phyloP scores from a whole-genome alignment of 139 green algal species.

The Zygnema circumcarinatum region DNA sequence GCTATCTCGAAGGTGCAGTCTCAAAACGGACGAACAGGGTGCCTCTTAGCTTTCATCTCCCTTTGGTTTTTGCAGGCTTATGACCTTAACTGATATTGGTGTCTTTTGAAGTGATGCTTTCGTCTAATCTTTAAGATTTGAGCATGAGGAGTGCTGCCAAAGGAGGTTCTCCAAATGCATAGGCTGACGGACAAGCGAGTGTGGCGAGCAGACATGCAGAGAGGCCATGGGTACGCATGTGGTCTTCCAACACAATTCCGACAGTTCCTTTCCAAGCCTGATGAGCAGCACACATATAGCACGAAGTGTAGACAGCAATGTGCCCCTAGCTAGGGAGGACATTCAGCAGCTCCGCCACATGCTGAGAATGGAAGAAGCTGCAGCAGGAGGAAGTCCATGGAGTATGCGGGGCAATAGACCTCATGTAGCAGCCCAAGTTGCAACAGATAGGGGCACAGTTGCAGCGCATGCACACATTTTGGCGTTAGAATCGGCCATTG shows the following conservation, averaged over 20 bases:
- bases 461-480: slow-evolving; percentile 11
- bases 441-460: not conserved
- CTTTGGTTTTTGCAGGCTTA: too few relatives aligned
- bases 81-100: too few relatives aligned
- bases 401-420: not conserved
- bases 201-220: not conserved
- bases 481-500: not conserved
- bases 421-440: too few relatives aligned
- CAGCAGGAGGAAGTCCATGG: not conserved
- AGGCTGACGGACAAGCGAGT: too few relatives aligned
- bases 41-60: too few relatives aligned
- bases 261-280: not conserved
- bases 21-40: too few relatives aligned
- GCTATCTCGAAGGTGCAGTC: not conserved
- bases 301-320: not conserved
- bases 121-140: too few relatives aligned
- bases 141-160: too few relatives aligned
- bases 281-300: not conserved
- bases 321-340: not conserved
- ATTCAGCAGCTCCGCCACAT: not conserved
- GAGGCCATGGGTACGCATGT: not conserved
- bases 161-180: too few relatives aligned
- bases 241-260: not conserved
- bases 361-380: not conserved
- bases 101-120: too few relatives aligned